Evolutionary conservation across 192 early-diverging fungal genomes (phyloP).

Genomic region (Obelidium mucronatum): DNA sequence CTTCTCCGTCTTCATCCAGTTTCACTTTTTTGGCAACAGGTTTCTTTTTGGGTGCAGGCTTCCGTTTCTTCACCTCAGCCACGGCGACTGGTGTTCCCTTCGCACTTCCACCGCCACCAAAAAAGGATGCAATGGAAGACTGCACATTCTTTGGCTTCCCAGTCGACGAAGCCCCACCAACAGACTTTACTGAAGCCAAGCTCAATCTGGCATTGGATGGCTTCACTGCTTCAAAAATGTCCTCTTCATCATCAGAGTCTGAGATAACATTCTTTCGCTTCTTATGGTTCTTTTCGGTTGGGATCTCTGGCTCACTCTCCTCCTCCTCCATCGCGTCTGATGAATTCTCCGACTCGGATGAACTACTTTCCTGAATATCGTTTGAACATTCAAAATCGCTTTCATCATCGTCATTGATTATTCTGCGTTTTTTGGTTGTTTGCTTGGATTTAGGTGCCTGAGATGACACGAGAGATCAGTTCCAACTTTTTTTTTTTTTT

Average conservation of each 20-base stretch:
- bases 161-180: too few species aligned
- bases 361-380: not conserved
- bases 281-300: not conserved
- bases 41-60: not conserved
- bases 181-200: not conserved
- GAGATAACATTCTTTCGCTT: not conserved
- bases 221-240: not conserved
- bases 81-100: not conserved
- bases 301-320: not conserved
- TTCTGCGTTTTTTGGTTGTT: not conserved
- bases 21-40: constrained; percentile 19
- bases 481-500: too few species aligned
- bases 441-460: not conserved
- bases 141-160: constrained; percentile 11
- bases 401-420: constrained; percentile 12
- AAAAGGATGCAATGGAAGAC: constrained; percentile 10
- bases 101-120: constrained; percentile 18
- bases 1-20: constrained; percentile 32
- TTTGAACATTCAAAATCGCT: constrained; percentile 4
- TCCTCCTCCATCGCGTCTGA: not conserved
- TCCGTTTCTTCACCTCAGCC: not conserved
- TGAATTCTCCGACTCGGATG: not conserved
- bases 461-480: too few species aligned
- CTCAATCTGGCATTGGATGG: not conserved
- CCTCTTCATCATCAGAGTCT: not conserved